Evolutionary conservation across 495 filamentous ascomycete genomes (phyloP).

Genomic region (Penicillium arizonense): DNA sequence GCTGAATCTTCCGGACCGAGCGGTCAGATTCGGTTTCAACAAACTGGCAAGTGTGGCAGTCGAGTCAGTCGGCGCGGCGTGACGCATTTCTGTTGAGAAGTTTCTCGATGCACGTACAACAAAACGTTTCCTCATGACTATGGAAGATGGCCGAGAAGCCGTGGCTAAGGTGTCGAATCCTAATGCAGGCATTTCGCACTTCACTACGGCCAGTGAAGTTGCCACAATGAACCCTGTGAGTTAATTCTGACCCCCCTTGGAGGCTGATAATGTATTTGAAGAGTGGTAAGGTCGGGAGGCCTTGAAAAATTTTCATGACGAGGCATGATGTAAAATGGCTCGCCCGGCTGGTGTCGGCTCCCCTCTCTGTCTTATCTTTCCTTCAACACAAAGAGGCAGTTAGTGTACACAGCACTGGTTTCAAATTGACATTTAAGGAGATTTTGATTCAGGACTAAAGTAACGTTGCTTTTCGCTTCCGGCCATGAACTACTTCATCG

Average conservation of each 20-base stretch:
- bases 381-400: too few species aligned
- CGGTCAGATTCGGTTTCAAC: conserved; percentile 34
- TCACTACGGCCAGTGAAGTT: conserved; percentile 38
- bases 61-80: conserved; percentile 30
- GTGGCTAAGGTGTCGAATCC: conserved; percentile 38
- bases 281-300: too few species aligned
- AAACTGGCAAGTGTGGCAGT: conserved; percentile 34
- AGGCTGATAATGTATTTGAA: too few species aligned
- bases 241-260: conserved; percentile 5
- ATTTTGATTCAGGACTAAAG: too few species aligned
- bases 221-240: conserved; percentile 42
- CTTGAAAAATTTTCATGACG: too few species aligned
- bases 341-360: too few species aligned
- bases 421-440: too few species aligned
- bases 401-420: too few species aligned
- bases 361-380: too few species aligned
- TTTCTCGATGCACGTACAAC: conserved; percentile 38
- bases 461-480: too few species aligned
- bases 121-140: conserved; percentile 39
- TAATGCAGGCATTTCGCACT: conserved; percentile 34
- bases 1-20: conserved; percentile 35
- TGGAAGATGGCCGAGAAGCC: conserved; percentile 39
- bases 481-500: too few species aligned
- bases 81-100: conserved; percentile 30
- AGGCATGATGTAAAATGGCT: too few species aligned